A percentile compares a stretch with the other conserved stretches of the same genome.
These are phyloP conservation scores for Chaetomium sp. DNA, from an alignment of 2,329 filamentous ascomycete genomes.

Conservation along the genomic window DNA sequence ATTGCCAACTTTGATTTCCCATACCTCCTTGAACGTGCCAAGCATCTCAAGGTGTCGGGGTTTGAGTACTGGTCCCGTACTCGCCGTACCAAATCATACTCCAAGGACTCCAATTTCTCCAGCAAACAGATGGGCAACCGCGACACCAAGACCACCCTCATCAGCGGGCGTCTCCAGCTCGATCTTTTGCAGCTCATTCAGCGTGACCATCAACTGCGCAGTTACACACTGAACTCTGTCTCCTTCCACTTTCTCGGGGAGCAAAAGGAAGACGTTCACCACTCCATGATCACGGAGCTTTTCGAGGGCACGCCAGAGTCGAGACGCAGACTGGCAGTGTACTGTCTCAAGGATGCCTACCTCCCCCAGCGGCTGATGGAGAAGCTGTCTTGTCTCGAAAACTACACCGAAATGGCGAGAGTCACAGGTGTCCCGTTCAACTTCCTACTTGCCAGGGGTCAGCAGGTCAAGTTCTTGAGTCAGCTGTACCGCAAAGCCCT, in stretches of 20 bases:
- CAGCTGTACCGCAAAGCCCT: constrained; percentile 93
- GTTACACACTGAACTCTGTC: constrained; percentile 95
- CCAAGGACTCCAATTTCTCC: constrained; percentile 79
- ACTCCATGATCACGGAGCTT: constrained; percentile 98
- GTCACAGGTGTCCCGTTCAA: constrained; percentile 98
- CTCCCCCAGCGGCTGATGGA: constrained; percentile 91
- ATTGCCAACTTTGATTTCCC: constrained; percentile 98
- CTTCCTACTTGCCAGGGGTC: constrained; percentile 80
- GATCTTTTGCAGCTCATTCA: constrained; percentile 94
- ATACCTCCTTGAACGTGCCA: constrained; percentile 84
- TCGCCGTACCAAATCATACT: constrained; percentile 55
- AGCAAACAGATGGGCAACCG: constrained; percentile 98
- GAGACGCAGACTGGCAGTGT: constrained; percentile 80
- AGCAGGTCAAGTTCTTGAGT: constrained; percentile 97
- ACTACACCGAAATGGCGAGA: constrained; percentile 99
- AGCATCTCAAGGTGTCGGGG: constrained; percentile 67
- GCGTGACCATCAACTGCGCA: constrained; percentile 87
- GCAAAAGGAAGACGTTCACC: constrained; percentile 97
- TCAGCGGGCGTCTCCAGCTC: constrained; percentile 84
- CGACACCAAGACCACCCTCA: constrained; percentile 91
- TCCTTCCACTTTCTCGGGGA: constrained; percentile 91
- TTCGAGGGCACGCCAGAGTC: constrained; percentile 96
- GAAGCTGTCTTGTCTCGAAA: constrained; percentile 96
- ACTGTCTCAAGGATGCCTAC: constrained; percentile 97
- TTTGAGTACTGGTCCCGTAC: constrained; percentile 85